Percentiles rank a stretch among this genome's conserved stretches.
These are phyloP conservation scores for Casuarina cunninghamiana DNA, from an alignment of 306 rosid genomes.

Conservation along the genomic window DNA sequence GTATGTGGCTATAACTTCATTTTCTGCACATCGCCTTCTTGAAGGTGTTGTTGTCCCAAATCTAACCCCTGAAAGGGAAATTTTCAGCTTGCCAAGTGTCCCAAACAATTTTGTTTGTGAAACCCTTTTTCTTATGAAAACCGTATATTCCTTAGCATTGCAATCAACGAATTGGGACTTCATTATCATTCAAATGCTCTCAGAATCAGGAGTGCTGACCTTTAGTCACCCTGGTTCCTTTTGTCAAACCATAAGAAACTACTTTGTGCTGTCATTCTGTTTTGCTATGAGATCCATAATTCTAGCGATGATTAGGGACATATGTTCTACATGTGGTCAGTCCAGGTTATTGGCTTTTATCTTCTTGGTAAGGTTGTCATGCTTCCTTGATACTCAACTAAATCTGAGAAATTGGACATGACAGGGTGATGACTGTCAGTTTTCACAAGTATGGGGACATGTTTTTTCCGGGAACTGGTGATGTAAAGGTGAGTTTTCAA, in stretches of 20 bases:
- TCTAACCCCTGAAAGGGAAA: background rate
- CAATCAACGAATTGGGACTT: background rate
- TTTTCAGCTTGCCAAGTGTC: background rate
- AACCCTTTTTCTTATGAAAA: background rate
- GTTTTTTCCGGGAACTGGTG: constrained; percentile 98
- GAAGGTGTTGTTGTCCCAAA: background rate
- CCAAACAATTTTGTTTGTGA: background rate
- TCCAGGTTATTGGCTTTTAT: background rate
- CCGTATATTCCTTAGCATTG: background rate
- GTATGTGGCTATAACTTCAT: background rate
- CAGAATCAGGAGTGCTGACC: background rate
- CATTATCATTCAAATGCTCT: background rate
- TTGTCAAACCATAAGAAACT: background rate
- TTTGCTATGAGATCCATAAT: background rate
- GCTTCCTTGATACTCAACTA: constrained; percentile 26
- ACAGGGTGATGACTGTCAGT: constrained; percentile 99
- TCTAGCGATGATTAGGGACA: background rate
- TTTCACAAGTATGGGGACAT: constrained; percentile 95
- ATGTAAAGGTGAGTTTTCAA: constrained; percentile 75
- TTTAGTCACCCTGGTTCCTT: background rate
- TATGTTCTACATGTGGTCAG: background rate
- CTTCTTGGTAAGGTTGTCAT: background rate
- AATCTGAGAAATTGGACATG: constrained; percentile 35
- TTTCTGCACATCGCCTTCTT: background rate
- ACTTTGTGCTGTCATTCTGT: background rate